Evolutionary conservation across 2,329 filamentous ascomycete genomes (phyloP), one percentile per base, ranked within the genome.

Genomic region (Penicillium sclerotigenum): DNA sequence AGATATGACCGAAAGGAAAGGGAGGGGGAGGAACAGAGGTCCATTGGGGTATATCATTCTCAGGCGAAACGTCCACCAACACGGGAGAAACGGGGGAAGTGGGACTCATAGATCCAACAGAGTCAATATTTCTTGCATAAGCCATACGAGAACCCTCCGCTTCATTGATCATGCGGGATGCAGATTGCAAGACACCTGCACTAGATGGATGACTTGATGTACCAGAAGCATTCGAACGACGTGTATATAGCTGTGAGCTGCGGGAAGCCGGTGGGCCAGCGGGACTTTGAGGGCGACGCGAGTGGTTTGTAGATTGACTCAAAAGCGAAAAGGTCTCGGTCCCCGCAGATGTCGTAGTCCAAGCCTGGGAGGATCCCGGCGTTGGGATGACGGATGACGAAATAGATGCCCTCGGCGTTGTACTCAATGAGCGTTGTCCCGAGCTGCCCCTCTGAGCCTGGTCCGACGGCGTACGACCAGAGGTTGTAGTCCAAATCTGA

Each of bases 401-500:
- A 16, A 43, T 26, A 2, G 60, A 64, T 8, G 40, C 42, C 22
- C 52, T 50, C 1, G 51, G 47, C 0, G 57, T 47, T 1, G 28
- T 18, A 16, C 3, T 56, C 6, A 57, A 58, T 4, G 59, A 37
- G 2, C 16, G 48, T n/a, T 54, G 53, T 4, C 37, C 45, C 1
- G 45, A 45, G 14, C 11, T 31, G 14, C 36, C 47, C 6, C 45
- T 47, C n/a, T 29, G 26, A 2, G 36, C 41, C 16, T 20, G 22
- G 16, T 52, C 16, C 5, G 29, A 34, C 2, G 28, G 13, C 8
- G 20, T 34, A 28, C 20, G 8, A 24, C n/a, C 37, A 3, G 51
- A 57, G 3, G 60, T 61, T 2, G 58, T 58, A n/a, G 38, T 47
- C 54, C 59, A 61, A 3, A 57, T 28, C 46, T 51, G 52, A 0